Evolutionary conservation across 2,329 filamentous ascomycete species (phyloP), one percentile per base, ranked within the genome.

Genomic region (Fusarium clavum): DNA sequence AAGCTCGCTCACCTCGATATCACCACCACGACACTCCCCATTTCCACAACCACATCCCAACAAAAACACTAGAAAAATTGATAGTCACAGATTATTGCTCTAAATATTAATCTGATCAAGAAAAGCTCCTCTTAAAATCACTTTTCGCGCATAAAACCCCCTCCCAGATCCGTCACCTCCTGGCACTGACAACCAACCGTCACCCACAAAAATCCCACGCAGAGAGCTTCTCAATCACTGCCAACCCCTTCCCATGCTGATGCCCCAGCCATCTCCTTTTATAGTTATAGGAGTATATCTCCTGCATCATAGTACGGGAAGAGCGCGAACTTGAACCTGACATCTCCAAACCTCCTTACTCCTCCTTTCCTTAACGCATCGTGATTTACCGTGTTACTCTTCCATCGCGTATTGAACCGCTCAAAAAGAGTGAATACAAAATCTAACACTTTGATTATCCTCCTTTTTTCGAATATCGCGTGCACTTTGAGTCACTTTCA

Each of bases 161-260:
- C 18, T 20, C 55, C 41, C 16, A 40, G 32, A 6, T 22, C 53
- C 45, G 48, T 25, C 61, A 48, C 32, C 20, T 66, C 29, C 43
- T 62, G 53, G 41, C 67, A 70, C 67, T 70, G 67, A 45, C 22
- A 41, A 40, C 22, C 57, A 45, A 30, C 44, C 46, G 57, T 24
- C 66, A 43, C 32, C 38, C 13, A 18, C 9, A 22, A 20, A 30
- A 38, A 34, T 29, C 10, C 13, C 2, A 29, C 10, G 18, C 34
- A 53, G 49, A 25, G 12, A 22, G 16, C 16, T 18, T 18, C 29
- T 38, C 41, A 46, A 49, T 56, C 49, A 49, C 49, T 44, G 27
- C 18, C 22, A 7, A 18, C 6, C 13, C 43, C 27, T 14, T 14
- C 14, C 18, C 18, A 20, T 20, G 4, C n/a, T 51, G 24, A 45